Base-by-base conservation (phyloP, 805 yeast species). In the Metschnikowia matae region DNA sequence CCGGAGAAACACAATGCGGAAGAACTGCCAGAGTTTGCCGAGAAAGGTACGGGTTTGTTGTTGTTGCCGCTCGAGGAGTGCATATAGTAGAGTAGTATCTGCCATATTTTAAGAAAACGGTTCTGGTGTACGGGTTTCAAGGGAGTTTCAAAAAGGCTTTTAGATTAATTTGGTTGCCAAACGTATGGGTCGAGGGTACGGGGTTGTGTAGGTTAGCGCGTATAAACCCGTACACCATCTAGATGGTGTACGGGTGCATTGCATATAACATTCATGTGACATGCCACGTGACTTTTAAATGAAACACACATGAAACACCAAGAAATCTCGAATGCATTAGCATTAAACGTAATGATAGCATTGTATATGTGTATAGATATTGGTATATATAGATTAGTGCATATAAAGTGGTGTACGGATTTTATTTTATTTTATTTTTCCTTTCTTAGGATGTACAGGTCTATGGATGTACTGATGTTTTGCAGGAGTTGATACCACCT, bases 11-110 rank as follows among this genome's bases (percentile, higher is more conserved):
- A 57, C 61, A 7, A 65, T 54, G 48, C 60, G 64, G 26, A 63
- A 14, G 48, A 64, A 71, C 52, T 67, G 64, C 46, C 54, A 51
- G n/a, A 64, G 37, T 48, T 66, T 70, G 36, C 55, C 53, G 29
- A 44, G 40, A 10, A 52, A 39, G 6, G 68, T 56, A 39, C 48
- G 44, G 13, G 74, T 65, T 34, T 44, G 46, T 11, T 14, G 43
- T 5, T 40, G 48, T 48, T 62, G 65, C 11, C 20, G 36, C 18
- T 44, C 46, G 38, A 48, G 51, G 32, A 49, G 32, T 6, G 36
- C 44, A 34, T 40, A 41, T n/a, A 54, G 48, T 18, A 23, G 37
- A 6, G 40, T 37, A 26, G 40, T 37, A 26, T 54, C 57, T 18
- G 41, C 31, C 46, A 40, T 40, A 10, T 2, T 20, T n/a, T n/a